Evolutionary conservation across 495 filamentous ascomycete genomes (phyloP), one percentile per base, ranked within the genome.

Genomic region (Aspergillus sparsus): DNA sequence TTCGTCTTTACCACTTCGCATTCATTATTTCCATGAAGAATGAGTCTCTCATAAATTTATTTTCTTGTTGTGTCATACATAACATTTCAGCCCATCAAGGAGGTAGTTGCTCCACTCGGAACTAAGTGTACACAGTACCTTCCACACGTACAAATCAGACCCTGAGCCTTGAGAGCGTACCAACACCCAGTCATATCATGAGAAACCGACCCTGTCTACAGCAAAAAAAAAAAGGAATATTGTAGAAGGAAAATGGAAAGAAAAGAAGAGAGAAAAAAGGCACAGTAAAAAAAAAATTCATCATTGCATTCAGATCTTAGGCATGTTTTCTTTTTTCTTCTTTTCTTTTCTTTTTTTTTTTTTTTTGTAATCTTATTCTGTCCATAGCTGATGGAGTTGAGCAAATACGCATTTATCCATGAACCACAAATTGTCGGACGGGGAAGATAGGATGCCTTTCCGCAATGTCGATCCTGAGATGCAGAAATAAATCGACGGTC

Each of bases 401-500:
- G 9, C 5, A 47, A 18, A 47, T 21, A 47, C 44, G 18, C 44
- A 16, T 21, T 47, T 7, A 15, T 46, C 44, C 44, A 21, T 6
- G 5, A 18, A 21, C 44, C 16, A 5, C 44, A 21, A 18, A 16
- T 47, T 18, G 27, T 47, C 7, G 15, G 44, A 47, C 27, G 44
- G 15, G 16, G 3, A 46, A 46, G 32, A 27, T 44, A 27, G 21
- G 33, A 32, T 6, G 35, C 36, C 27, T 6, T 34, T 34, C 7
- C 31, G 46, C 33, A 36, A 42, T 55, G n/a, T 41, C n/a, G 27
- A 53, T 16, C 18, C 55, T 51, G 9, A 10, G 6, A 41, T n/a
- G 46, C 27, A 44, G 37, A 61, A 41, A 39, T 34, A 42, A n/a
- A 52, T 39, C 12, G 39, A 53, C 10, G 15, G 11, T 31, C 57